A percentile compares a stretch with the other conserved stretches of the same genome.
Conservation (phyloP, 2,329 filamentous ascomycete genomes). For the Macroventuria anomochaeta region DNA sequence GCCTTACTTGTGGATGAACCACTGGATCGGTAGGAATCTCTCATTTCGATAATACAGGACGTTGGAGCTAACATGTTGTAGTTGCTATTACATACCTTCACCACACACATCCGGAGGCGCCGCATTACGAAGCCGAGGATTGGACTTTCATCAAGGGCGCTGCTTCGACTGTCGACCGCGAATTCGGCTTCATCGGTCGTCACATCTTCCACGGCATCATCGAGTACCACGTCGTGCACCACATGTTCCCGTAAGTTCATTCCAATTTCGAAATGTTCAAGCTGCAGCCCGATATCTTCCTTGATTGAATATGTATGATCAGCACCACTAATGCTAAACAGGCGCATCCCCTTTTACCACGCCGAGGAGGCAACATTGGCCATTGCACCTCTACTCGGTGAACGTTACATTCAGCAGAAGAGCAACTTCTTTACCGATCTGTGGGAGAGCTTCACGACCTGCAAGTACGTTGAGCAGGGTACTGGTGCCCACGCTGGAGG, state of each 20-base stretch:
- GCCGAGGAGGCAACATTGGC: conserved; percentile 36
- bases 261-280: not conserved
- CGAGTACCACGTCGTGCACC: conserved; percentile 69
- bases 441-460: conserved; percentile 32
- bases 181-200: conserved; percentile 69
- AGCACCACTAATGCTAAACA: conserved; percentile 15
- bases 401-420: conserved; percentile 32
- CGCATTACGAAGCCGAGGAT: conserved; percentile 64
- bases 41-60: not conserved
- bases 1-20: conserved; percentile 73
- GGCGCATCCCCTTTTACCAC: conserved; percentile 39
- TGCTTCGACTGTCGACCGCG: conserved; percentile 67
- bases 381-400: conserved; percentile 31
- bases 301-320: not conserved
- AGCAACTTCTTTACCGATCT: conserved; percentile 30
- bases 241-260: conserved; percentile 59
- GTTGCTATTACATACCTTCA: conserved; percentile 79
- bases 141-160: conserved; percentile 71
- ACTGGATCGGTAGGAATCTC: conserved; percentile 61
- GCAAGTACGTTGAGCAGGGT: conserved; percentile 32
- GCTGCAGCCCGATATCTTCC: not conserved
- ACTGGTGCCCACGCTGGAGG: conserved; percentile 23
- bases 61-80: conserved; percentile 7
- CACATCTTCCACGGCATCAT: conserved; percentile 72
- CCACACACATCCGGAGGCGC: conserved; percentile 67